These are phyloP conservation scores for Chytriomyces sp. DNA, from an alignment of 192 early-diverging fungal species.

Conservation along the genomic window DNA sequence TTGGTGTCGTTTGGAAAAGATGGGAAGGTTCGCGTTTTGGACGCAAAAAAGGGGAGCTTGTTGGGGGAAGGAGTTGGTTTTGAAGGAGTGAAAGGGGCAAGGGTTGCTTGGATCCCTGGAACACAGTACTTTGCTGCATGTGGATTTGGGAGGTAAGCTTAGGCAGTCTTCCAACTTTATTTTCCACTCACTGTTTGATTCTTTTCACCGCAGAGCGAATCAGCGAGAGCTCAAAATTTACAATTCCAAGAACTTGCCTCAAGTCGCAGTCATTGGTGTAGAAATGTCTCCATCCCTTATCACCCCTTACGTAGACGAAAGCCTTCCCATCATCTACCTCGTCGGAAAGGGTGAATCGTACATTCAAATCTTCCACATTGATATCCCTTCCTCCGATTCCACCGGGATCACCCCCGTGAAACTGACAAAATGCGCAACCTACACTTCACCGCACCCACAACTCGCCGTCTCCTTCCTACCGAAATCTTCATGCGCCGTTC, in stretches of 20 bases:
- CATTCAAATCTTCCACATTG: slow-evolving; percentile 75
- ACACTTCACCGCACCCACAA: slow-evolving; percentile 54
- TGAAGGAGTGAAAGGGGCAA: slow-evolving; percentile 65
- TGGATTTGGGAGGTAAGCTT: slow-evolving; percentile 71
- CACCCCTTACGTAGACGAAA: slow-evolving; percentile 66
- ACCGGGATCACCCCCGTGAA: slow-evolving; percentile 65
- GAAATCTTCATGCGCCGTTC: slow-evolving; percentile 70
- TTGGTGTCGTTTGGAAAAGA: slow-evolving; percentile 72
- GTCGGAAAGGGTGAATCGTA: slow-evolving; percentile 67
- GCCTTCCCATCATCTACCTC: slow-evolving; percentile 11
- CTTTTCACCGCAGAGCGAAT: slow-evolving; percentile 54
- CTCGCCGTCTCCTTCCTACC: slow-evolving; percentile 76
- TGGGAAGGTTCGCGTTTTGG: slow-evolving; percentile 71
- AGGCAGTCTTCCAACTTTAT: too few species aligned
- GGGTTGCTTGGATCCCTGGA: slow-evolving; percentile 72
- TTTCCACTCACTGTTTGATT: not conserved
- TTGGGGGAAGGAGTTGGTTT: slow-evolving; percentile 66
- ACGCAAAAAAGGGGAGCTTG: slow-evolving; percentile 62
- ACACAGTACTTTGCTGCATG: slow-evolving; percentile 55
- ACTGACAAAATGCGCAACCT: slow-evolving; percentile 15
- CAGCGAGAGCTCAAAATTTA: slow-evolving; percentile 70
- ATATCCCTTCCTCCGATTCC: slow-evolving; percentile 47
- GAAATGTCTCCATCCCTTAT: slow-evolving; percentile 81
- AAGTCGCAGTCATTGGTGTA: slow-evolving; percentile 36
- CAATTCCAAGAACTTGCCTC: slow-evolving; percentile 36